Evolutionary conservation across 805 yeast genomes (phyloP).

Genomic region (Yamadazyma akitaensis): DNA sequence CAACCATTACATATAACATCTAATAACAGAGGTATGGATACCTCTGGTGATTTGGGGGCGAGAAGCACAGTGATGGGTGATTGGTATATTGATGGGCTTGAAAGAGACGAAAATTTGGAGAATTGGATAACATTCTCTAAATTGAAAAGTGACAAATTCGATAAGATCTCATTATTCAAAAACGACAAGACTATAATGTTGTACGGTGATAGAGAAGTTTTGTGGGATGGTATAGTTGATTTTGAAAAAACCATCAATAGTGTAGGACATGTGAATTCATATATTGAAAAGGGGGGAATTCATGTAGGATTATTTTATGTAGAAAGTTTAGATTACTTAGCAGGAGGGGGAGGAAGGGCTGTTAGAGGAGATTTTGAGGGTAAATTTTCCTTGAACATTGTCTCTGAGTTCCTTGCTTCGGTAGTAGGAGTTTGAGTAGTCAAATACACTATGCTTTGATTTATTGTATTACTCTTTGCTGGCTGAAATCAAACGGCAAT

Average conservation of each 20-base stretch:
- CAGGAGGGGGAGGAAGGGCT: slow-evolving; percentile 22
- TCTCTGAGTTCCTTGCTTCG: slow-evolving; percentile 5
- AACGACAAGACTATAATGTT: slow-evolving; percentile 22
- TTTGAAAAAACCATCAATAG: slow-evolving; percentile 20
- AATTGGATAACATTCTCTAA: slow-evolving; percentile 21
- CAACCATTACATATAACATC: slow-evolving; percentile 27
- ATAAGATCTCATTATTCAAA: slow-evolving; percentile 23
- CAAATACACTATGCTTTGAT: too few species aligned
- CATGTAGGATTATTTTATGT: slow-evolving; percentile 34
- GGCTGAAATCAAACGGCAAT: too few species aligned
- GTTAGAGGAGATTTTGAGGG: slow-evolving; percentile 23
- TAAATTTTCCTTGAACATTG: slow-evolving; percentile 12
- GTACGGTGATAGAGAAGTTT: slow-evolving; percentile 33
- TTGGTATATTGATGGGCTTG: slow-evolving; percentile 24
- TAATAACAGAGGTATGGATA: slow-evolving; percentile 16
- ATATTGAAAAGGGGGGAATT: slow-evolving; percentile 31
- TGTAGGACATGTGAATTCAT: slow-evolving; percentile 18
- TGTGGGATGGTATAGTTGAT: slow-evolving; percentile 27
- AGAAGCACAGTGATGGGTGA: slow-evolving; percentile 27
- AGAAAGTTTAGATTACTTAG: slow-evolving; percentile 29
- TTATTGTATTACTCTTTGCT: too few species aligned
- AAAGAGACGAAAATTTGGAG: slow-evolving; percentile 9
- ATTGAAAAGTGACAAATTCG: slow-evolving; percentile 22
- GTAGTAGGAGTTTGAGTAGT: neutral
- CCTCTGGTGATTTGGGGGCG: slow-evolving; percentile 33